These are phyloP conservation scores for Ceratocystis cacaofunesta DNA, from an alignment of 2,329 filamentous ascomycete species.

Conservation along the genomic window DNA sequence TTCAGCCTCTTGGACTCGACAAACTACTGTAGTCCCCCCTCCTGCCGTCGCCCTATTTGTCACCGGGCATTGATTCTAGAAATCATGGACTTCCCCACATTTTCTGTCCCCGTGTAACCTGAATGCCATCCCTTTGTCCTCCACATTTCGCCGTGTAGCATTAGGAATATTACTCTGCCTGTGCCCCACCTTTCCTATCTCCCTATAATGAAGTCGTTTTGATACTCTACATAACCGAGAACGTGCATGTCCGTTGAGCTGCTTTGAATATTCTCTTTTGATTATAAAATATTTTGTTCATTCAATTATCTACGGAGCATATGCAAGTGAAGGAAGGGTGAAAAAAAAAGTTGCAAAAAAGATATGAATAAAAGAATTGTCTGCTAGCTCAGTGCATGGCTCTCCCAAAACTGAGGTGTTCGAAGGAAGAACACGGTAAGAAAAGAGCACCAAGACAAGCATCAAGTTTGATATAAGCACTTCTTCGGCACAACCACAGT, in stretches of 20 bases:
- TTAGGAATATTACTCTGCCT: neutral
- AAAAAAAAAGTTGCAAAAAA: too few relatives aligned
- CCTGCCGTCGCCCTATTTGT: neutral
- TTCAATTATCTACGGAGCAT: too few relatives aligned
- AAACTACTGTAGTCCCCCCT: neutral
- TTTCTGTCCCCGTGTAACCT: neutral
- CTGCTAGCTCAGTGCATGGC: conserved; percentile 4
- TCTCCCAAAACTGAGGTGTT: neutral
- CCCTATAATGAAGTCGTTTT: neutral
- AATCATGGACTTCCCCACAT: neutral
- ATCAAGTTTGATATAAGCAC: conserved; percentile 62
- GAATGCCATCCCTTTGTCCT: conserved; percentile 1
- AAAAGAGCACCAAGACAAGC: conserved; percentile 11
- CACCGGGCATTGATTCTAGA: neutral
- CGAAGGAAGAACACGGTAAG: neutral
- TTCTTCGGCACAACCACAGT: conserved; percentile 97
- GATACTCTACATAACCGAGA: neutral
- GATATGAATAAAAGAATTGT: conserved; percentile 3
- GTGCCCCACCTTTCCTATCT: neutral
- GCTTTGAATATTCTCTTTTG: neutral
- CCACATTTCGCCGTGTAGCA: neutral
- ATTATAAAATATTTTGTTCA: neutral
- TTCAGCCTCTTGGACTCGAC: neutral
- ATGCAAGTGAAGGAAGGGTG: too few relatives aligned
- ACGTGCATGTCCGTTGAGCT: too few relatives aligned